phyloP scores from a whole-genome alignment of 768 basidiomycete species.

The Termitomyces sp. region DNA sequence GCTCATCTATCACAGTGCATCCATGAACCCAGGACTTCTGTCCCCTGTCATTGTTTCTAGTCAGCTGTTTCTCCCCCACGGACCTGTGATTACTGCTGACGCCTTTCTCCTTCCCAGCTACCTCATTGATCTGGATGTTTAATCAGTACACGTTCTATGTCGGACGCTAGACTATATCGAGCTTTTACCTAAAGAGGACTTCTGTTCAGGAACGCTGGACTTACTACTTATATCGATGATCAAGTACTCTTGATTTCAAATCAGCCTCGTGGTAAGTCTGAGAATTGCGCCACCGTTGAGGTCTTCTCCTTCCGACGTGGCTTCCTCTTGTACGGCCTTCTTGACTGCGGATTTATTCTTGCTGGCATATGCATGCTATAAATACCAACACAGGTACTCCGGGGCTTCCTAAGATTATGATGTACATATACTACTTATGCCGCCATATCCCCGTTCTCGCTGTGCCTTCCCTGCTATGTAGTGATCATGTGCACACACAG shows the following conservation, averaged over 20 bases:
- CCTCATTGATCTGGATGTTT: constrained; percentile 83
- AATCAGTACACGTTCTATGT: constrained; percentile 81
- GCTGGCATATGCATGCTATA: neutral
- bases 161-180: constrained; percentile 13
- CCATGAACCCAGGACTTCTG: constrained; percentile 53
- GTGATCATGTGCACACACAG: neutral
- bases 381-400: neutral
- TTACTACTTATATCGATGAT: neutral
- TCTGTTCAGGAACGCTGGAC: neutral
- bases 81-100: constrained; percentile 2
- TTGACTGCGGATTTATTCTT: neutral
- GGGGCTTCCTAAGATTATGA: neutral
- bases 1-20: constrained; percentile 76
- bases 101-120: constrained; percentile 38
- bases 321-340: neutral
- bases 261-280: neutral
- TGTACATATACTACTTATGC: no score
- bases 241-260: neutral
- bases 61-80: constrained; percentile 36
- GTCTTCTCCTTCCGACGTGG: neutral
- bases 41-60: constrained; percentile 84
- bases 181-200: neutral
- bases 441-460: no score
- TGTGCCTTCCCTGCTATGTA: neutral
- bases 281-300: no score